Base-by-base conservation (phyloP, 495 filamentous ascomycete genomes). In the Penicillium argentinense region DNA sequence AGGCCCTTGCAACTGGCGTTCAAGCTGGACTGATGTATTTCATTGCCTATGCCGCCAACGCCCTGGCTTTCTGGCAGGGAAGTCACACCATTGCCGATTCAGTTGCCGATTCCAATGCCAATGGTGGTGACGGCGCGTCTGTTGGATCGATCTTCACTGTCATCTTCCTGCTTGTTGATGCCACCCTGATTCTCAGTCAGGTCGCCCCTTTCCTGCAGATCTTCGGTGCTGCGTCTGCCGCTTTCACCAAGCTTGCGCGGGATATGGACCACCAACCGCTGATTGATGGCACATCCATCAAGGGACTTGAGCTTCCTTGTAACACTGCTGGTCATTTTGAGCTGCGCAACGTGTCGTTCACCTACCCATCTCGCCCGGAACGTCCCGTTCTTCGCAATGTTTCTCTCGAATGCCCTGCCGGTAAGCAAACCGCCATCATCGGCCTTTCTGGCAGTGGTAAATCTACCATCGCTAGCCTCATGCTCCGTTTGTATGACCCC, bases 361-460 rank as follows among this genome's bases (percentile, higher is more conserved):
- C 57, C 0, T 89, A 87, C 46, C 79, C 84, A 4, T 76, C 81
- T 13, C 68, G 85, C 18, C 73, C 80, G 3, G 74, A 81, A 4
- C 42, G 30, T 53, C 78, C 28, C 73, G 54, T 57, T 0, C 51
- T 57, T 12, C 41, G 45, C 9, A 41, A 50, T 32, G 23, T 57
- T 2, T 49, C 45, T 5, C 12, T 57, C n/a, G 21, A 23, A n/a
- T 53, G 51, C 11, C 73, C 75, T 8, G 69, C 77, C 6, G 74
- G 74, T 30, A 76, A 81, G 48, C 66, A 73, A 27, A 84, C 84
- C 1, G 84, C 82, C 0, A 73, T 89, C 19, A 80, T 88, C 2
- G 85, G 85, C 5, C 60, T 81, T 9, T 86, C 83, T 9, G 85
- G 85, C 1, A 80, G 77, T 43, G 85, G 85, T 6, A 89, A 89